Base-by-base conservation (phyloP, 257 asterid genomes). In the Verbascum thapsus region DNA sequence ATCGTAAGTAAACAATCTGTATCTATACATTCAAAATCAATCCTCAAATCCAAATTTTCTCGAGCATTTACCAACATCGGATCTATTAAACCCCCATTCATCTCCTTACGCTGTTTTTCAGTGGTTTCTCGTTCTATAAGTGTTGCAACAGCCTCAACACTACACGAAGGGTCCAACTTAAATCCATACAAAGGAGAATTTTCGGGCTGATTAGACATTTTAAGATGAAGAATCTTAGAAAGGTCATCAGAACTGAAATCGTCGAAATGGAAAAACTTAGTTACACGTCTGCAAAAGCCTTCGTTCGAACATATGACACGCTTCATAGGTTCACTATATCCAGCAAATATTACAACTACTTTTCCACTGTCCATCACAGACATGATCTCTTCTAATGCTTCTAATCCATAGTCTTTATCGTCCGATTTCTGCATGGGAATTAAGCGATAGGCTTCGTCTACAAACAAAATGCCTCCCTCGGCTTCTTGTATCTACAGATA, bases 341-440 rank as follows among this genome's bases (percentile, higher is more conserved):
- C 99, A 8, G 99, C 98, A 73, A 92, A 92, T 43, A 92, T 88
- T 7, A 88, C 98, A 0, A 92, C 97, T 4, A 92, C 54, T 80
- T 81, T 86, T 30, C 96, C 98, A 51, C 79, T 77, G 80, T 92
- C 98, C 97, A 88, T 88, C 58, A 86, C 82, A 17, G 98, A 92
- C 97, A 92, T 92, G 66, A 92, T 87, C 82, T 88, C 98, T 64
- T 88, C 97, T 61, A 88, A 59, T 35, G 98, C 98, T 78, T 91
- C 98, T 68, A 85, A 58, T 48, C 97, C 98, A 34, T 74, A 91
- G 70, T 91, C 98, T 66, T 77, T 85, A 47, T 82, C 89, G 59
- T 84, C 96, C 1, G 95, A 69, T 61, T 82, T 85, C 77, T 86
- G 94, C 92, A 84, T 80, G 11, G 96, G 97, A 71, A 87, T 82